Evolutionary conservation across 768 basidiomycete genomes (phyloP).

Genomic region (Mycena olivaceomarginata): DNA sequence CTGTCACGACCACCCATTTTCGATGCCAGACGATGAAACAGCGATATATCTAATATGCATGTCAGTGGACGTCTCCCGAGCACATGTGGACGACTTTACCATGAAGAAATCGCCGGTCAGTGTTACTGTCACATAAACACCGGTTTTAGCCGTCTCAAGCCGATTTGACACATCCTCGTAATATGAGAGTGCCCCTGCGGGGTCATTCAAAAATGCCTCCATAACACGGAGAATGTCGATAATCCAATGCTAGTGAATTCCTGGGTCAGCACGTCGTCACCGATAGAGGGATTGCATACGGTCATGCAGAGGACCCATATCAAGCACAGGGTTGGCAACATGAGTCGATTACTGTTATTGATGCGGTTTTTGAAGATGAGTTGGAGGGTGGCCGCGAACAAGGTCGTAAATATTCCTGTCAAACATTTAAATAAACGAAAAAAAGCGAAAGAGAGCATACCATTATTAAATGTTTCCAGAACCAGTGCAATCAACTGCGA

Average conservation of each 20-base stretch:
- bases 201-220: slow-evolving; percentile 22
- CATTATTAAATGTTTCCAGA: slow-evolving; percentile 29
- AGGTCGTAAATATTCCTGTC: slow-evolving; percentile 18
- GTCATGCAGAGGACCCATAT: slow-evolving; percentile 31
- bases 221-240: slow-evolving; percentile 35
- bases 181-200: slow-evolving; percentile 28
- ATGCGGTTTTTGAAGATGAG: slow-evolving; percentile 1
- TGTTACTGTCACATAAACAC: slow-evolving; percentile 31
- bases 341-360: background rate
- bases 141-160: slow-evolving; percentile 30
- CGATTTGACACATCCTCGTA: slow-evolving; percentile 21
- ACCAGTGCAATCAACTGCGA: slow-evolving; percentile 28
- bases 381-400: slow-evolving; percentile 4
- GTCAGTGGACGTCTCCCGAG: background rate
- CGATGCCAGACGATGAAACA: slow-evolving; percentile 37
- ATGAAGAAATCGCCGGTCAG: slow-evolving; percentile 33
- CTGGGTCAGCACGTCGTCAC: background rate
- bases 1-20: slow-evolving; percentile 3
- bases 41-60: slow-evolving; percentile 23
- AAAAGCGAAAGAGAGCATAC: background rate
- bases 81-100: slow-evolving; percentile 14
- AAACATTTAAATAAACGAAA: background rate
- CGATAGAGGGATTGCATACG: slow-evolving; percentile 10
- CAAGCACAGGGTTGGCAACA: slow-evolving; percentile 21
- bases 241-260: slow-evolving; percentile 30